A percentile compares a stretch with the other conserved stretches of the same genome.
Conservation (phyloP, 140 eudicot genomes). For the Anethum foeniculum region DNA sequence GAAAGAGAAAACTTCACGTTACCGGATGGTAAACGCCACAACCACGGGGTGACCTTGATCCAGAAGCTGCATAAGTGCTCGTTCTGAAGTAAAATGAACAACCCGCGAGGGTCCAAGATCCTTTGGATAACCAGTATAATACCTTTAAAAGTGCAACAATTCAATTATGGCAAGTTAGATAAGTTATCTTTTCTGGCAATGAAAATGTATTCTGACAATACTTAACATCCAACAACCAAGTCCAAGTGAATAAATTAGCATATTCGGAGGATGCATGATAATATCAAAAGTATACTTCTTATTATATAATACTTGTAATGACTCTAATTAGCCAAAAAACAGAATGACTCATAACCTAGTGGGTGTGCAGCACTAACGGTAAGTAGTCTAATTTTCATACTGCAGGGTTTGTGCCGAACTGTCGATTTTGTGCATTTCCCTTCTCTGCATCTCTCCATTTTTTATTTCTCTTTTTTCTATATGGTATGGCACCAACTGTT, state of each 20-base stretch:
- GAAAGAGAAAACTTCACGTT: conserved; percentile 8
- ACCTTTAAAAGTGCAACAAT: conserved; percentile 36
- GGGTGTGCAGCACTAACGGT: background rate
- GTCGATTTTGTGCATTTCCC: background rate
- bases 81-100: conserved; percentile 84
- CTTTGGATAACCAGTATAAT: conserved; percentile 91
- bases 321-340: background rate
- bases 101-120: conserved; percentile 87
- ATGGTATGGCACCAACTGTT: background rate
- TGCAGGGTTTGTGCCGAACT: background rate
- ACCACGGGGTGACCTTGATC: conserved; percentile 84
- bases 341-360: background rate
- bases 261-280: background rate
- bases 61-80: conserved; percentile 84
- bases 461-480: background rate
- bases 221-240: background rate
- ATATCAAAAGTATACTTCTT: background rate
- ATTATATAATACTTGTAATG: background rate
- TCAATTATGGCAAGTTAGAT: conserved; percentile 14
- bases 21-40: conserved; percentile 90
- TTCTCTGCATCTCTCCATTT: background rate
- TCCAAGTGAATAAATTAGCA: background rate
- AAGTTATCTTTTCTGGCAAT: background rate
- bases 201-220: background rate
- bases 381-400: background rate